These are phyloP conservation scores for Mycena floridula DNA, from an alignment of 768 basidiomycete genomes.

Conservation along the genomic window DNA sequence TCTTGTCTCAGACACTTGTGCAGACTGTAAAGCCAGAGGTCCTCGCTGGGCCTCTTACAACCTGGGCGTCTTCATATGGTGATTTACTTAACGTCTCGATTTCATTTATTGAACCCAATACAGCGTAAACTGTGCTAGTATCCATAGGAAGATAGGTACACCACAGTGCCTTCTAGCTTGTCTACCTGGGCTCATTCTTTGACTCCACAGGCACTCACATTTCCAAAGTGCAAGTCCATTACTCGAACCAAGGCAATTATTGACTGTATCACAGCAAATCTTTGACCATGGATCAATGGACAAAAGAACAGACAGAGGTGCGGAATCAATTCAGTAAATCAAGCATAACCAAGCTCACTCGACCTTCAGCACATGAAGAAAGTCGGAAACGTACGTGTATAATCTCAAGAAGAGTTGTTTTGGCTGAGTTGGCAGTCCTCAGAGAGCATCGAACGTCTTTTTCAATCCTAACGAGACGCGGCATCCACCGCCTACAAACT, in stretches of 20 bases:
- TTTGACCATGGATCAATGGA: slow-evolving; percentile 82
- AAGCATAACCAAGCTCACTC: too few species aligned
- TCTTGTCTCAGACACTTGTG: slow-evolving; percentile 65
- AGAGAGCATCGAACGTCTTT: slow-evolving; percentile 71
- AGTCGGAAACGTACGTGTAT: slow-evolving; percentile 74
- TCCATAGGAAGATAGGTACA: slow-evolving; percentile 95
- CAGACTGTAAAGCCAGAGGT: slow-evolving; percentile 83
- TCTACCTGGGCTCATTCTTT: too few species aligned
- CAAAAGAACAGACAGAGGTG: slow-evolving; percentile 85
- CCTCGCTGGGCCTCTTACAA: slow-evolving; percentile 90
- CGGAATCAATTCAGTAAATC: too few species aligned
- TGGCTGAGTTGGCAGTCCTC: too few species aligned
- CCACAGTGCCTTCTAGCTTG: too few species aligned
- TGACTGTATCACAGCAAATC: slow-evolving; percentile 60
- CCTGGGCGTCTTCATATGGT: slow-evolving; percentile 88
- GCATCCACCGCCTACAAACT: slow-evolving; percentile 76
- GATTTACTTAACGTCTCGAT: slow-evolving; percentile 9
- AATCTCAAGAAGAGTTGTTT: too few species aligned
- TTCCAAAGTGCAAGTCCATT: slow-evolving; percentile 74
- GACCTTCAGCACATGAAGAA: slow-evolving; percentile 62
- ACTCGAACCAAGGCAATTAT: background rate
- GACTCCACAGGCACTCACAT: too few species aligned
- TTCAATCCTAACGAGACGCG: slow-evolving; percentile 82
- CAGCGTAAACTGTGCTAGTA: slow-evolving; percentile 82
- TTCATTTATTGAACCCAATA: slow-evolving; percentile 1